Percentiles rank a stretch among this genome's conserved stretches.
These are phyloP conservation scores for Mucor sp. DNA, from an alignment of 371 early-diverging fungal species.

Conservation along the genomic window DNA sequence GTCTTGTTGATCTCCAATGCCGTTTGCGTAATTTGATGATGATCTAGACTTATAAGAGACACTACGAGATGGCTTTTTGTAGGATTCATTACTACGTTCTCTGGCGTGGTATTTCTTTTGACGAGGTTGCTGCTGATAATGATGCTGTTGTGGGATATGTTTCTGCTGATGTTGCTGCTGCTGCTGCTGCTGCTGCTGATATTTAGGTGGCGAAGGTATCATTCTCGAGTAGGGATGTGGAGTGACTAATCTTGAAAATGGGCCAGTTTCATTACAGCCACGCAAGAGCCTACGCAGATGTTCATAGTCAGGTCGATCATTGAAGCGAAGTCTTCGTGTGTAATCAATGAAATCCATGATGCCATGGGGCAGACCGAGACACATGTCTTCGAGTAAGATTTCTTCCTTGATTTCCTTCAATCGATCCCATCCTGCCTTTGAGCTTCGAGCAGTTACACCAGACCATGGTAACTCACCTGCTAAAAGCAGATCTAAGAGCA, in stretches of 20 bases:
- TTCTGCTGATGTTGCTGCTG: not conserved
- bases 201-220: conserved; percentile 13
- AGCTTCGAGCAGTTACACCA: conserved; percentile 58
- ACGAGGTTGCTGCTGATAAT: not conserved
- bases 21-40: not conserved
- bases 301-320: conserved; percentile 93
- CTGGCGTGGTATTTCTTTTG: not conserved
- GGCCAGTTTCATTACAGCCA: conserved; percentile 28
- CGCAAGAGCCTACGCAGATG: conserved; percentile 49
- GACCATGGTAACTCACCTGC: conserved; percentile 67
- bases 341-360: conserved; percentile 70
- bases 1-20: not conserved
- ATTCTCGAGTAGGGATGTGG: conserved; percentile 8
- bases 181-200: not conserved
- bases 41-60: not conserved
- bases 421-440: conserved; percentile 64
- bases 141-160: not conserved
- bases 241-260: conserved; percentile 20
- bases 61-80: not conserved
- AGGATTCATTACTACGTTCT: not conserved
- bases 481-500: conserved; percentile 56
- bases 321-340: conserved; percentile 80
- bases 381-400: conserved; percentile 50
- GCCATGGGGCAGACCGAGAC: conserved; percentile 56
- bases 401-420: conserved; percentile 59